Evolutionary conservation across 108 stramenopile genomes (phyloP), one percentile per base, ranked within the genome.

Genomic region (Skeletonema tropicum): DNA sequence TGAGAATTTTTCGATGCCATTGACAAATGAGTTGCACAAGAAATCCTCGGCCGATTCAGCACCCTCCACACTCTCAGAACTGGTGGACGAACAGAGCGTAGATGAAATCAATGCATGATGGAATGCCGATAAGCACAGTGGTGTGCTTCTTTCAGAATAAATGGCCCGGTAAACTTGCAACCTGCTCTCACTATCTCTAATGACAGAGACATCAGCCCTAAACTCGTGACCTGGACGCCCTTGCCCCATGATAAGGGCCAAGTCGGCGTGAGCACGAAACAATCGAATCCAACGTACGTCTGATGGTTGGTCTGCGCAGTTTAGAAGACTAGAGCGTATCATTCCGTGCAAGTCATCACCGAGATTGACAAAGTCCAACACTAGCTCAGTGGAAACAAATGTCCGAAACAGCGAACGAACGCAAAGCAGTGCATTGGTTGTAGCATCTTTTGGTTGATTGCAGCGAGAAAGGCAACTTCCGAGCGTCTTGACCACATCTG

Each of bases 91-190:
- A 57, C 70, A 81, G 42, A 94, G 60, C 29, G 89, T 83, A 15
- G 83, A 73, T 3, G 82, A 59, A 31, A 92, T 68, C 46, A 94
- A 61, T 12, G 87, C 73, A 63, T 87, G 87, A 64, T 87, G 84
- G 33, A 87, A 67, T 10, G 83, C 64, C 10, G 90, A 81, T 11
- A 90, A 64, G 68, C 42, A 65, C 52, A 69, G 85, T 21, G 75
- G 57, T 66, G 69, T 82, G 25, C 36, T 73, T 67, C 66, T 45
- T 11, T 31, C 45, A 1, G 59, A 58, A 39, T 64, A 39, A 23
- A 82, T 77, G 35, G 62, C 45, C 15, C 68, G 57, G 61, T 69
- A 74, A 45, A 80, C 52, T 36, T 55, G 55, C 35, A 73, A 48
- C 29, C 73, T 68, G 19, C 58, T 49, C 11, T 49, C 69, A 32